Conservation (phyloP, 176 grass and related monocot genomes). For the bread wheat (Triticum aestivum) region DNA sequence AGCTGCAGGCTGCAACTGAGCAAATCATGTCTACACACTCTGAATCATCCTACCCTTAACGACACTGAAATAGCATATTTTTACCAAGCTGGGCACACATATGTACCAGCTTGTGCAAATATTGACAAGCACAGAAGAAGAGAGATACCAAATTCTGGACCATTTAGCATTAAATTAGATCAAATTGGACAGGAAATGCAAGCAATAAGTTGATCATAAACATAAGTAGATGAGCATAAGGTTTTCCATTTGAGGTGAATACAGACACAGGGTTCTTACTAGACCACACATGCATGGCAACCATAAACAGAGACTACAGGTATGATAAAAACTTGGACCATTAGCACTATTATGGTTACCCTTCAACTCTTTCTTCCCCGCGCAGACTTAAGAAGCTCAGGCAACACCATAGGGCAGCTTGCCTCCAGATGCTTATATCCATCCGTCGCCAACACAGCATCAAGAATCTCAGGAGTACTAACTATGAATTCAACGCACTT, state of each 20-base stretch:
- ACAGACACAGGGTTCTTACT: neutral
- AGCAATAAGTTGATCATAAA: neutral
- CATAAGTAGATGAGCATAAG: neutral
- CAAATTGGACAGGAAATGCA: neutral
- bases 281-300: neutral
- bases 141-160: neutral
- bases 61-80: neutral
- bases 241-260: neutral
- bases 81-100: neutral
- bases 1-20: neutral
- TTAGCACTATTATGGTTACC: neutral
- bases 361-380: neutral
- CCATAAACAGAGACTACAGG: neutral
- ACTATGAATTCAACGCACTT: constrained; percentile 10
- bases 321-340: neutral
- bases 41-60: neutral
- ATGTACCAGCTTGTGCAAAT: neutral
- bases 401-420: neutral
- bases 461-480: neutral
- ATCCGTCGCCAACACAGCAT: constrained; percentile 7
- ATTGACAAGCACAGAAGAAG: neutral
- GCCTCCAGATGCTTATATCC: neutral
- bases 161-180: neutral
- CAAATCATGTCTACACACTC: neutral
- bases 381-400: neutral